A percentile compares a stretch with the other conserved stretches of the same genome.
Evolutionary conservation across 129 eudicot species (phyloP).

Genomic region (Flaveria brownii): DNA sequence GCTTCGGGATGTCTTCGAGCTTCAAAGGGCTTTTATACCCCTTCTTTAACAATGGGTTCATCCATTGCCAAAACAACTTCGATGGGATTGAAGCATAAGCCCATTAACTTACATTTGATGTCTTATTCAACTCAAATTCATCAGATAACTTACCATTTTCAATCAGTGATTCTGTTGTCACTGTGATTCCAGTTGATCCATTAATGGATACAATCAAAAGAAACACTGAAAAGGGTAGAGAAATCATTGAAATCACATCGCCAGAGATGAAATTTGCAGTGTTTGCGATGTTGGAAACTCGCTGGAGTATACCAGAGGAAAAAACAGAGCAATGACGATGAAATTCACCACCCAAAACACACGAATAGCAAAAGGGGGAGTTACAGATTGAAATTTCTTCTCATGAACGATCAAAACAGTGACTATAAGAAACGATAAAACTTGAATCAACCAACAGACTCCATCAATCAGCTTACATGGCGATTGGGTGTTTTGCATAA

Average conservation of each 20-base stretch:
- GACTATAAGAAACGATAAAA: constrained; percentile 47
- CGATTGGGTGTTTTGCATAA: constrained; percentile 17
- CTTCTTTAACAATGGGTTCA: constrained; percentile 69
- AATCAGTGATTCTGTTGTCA: too few relatives aligned
- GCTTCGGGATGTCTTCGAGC: constrained; percentile 69
- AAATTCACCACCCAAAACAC: constrained; percentile 51
- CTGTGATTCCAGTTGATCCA: constrained; percentile 59
- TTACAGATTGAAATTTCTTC: constrained; percentile 58
- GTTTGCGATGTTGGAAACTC: constrained; percentile 34
- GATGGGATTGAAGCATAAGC: constrained; percentile 68
- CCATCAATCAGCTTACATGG: constrained; percentile 60
- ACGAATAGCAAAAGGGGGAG: constrained; percentile 67
- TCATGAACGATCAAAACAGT: constrained; percentile 58
- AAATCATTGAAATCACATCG: constrained; percentile 45
- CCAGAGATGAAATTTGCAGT: constrained; percentile 35
- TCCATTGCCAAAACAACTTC: constrained; percentile 76
- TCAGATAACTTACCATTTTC: not conserved
- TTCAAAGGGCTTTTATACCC: constrained; percentile 58
- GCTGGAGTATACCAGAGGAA: constrained; percentile 44
- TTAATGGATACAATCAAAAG: constrained; percentile 51
- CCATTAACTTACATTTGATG: constrained; percentile 54
- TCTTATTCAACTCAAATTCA: constrained; percentile 35
- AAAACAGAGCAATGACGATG: constrained; percentile 38
- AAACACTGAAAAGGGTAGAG: constrained; percentile 47
- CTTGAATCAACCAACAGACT: constrained; percentile 67